phyloP scores from a whole-genome alignment of 371 early-diverging fungal genomes.

The Apophysomyces ossiformis region DNA sequence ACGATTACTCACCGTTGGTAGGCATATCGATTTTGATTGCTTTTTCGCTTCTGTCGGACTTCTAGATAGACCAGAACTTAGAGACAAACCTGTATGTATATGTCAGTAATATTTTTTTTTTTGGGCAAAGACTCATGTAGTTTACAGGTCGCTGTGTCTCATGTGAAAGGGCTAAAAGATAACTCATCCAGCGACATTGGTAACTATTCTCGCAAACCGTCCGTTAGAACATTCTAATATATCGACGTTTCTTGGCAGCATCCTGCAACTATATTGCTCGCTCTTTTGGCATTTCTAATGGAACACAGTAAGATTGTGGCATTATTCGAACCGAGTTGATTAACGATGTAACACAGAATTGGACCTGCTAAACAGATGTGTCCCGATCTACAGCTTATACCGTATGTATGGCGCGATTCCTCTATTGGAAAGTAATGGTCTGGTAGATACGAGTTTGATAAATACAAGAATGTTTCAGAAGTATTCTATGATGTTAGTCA shows the following conservation, averaged over 20 bases:
- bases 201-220: constrained; percentile 40
- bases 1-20: constrained; percentile 30
- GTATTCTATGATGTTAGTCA: constrained; percentile 61
- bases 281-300: constrained; percentile 70
- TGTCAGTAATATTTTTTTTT: neutral
- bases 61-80: constrained; percentile 67
- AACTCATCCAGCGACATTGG: constrained; percentile 51
- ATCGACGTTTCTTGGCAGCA: constrained; percentile 41
- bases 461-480: constrained; percentile 71
- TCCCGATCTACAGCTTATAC: constrained; percentile 64
- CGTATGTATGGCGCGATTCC: constrained; percentile 33
- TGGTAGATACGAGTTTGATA: constrained; percentile 75
- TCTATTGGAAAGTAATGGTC: neutral
- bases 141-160: constrained; percentile 46
- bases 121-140: neutral
- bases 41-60: constrained; percentile 89
- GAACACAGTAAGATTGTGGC: constrained; percentile 59
- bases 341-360: constrained; percentile 21
- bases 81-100: constrained; percentile 63
- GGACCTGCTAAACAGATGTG: constrained; percentile 64
- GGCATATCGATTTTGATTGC: constrained; percentile 95
- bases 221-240: neutral
- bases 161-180: constrained; percentile 35
- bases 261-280: constrained; percentile 85
- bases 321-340: neutral